Evolutionary conservation across 345 rosid species (phyloP).

Genomic region (Camelina neglecta): DNA sequence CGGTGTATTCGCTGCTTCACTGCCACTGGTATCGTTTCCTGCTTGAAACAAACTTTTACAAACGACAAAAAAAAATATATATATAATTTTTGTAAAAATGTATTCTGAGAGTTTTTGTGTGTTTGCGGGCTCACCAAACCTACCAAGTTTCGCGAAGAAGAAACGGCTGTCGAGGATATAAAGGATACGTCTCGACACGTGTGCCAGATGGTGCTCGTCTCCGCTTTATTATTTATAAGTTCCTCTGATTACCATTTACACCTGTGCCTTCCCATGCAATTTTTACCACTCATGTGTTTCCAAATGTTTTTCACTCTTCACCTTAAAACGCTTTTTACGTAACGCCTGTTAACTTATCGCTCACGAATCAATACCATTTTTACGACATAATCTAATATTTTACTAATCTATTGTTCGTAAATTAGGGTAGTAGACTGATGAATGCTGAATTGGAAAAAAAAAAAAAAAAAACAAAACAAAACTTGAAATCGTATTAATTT

Average conservation of each 20-base stretch:
- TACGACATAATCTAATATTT: neutral
- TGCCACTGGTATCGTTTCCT: neutral
- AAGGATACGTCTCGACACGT: conserved; percentile 42
- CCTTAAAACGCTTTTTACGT: neutral
- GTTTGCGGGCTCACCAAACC: conserved; percentile 12
- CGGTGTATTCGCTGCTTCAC: neutral
- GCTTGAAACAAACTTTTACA: neutral
- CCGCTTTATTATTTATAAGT: conserved; percentile 24
- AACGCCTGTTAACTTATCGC: neutral
- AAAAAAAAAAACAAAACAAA: no score
- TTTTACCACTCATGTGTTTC: conserved; percentile 40
- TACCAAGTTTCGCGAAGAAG: conserved; percentile 26
- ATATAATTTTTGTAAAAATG: neutral
- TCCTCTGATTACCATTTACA: conserved; percentile 36
- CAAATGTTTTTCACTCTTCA: conserved; percentile 31
- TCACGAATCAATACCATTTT: neutral
- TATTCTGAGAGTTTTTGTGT: neutral
- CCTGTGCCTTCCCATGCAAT: conserved; percentile 45
- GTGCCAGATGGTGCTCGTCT: conserved; percentile 45
- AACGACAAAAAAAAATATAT: neutral
- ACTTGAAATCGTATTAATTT: conserved; percentile 1
- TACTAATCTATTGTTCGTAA: neutral
- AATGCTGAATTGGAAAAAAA: neutral
- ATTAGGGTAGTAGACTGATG: neutral
- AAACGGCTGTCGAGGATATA: conserved; percentile 49